Evolutionary conservation across 164 flowering plant species (phyloP).

Genomic region (Tetracentron sinense): DNA sequence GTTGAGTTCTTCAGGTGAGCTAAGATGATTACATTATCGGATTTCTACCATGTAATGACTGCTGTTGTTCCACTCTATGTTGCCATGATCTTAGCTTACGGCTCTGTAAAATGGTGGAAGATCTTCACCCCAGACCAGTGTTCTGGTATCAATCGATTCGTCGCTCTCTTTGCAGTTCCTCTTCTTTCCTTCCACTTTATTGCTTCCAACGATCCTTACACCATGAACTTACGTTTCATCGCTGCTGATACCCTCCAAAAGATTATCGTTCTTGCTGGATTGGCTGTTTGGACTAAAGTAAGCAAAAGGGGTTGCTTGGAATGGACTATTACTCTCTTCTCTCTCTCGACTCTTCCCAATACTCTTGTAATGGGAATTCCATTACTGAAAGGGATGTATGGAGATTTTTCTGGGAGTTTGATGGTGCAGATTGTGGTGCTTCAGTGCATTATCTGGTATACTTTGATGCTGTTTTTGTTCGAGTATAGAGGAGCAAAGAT

Average conservation of each 20-base stretch:
- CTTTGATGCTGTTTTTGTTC: slow-evolving; percentile 82
- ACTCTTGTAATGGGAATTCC: slow-evolving; percentile 97
- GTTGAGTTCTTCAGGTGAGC: neutral
- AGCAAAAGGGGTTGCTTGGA: slow-evolving; percentile 61
- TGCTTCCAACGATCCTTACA: slow-evolving; percentile 69
- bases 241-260: slow-evolving; percentile 93
- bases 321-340: slow-evolving; percentile 82
- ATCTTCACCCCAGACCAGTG: slow-evolving; percentile 89
- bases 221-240: slow-evolving; percentile 74
- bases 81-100: slow-evolving; percentile 91
- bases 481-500: slow-evolving; percentile 75
- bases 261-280: slow-evolving; percentile 46
- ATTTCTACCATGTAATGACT: slow-evolving; percentile 92
- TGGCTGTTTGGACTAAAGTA: slow-evolving; percentile 52
- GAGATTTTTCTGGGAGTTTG: slow-evolving; percentile 57
- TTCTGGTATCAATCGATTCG: slow-evolving; percentile 93
- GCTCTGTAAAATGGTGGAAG: slow-evolving; percentile 96
- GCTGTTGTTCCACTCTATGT: slow-evolving; percentile 93
- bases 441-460: slow-evolving; percentile 94
- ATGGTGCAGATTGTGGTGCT: slow-evolving; percentile 95
- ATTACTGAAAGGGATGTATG: slow-evolving; percentile 86
- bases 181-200: slow-evolving; percentile 94
- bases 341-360: slow-evolving; percentile 83
- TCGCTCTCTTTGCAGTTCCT: slow-evolving; percentile 91
- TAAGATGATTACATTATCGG: slow-evolving; percentile 63